Conservation (phyloP, 371 early-diverging fungal species). For the Amoeboaphelidium protococcarum region DNA sequence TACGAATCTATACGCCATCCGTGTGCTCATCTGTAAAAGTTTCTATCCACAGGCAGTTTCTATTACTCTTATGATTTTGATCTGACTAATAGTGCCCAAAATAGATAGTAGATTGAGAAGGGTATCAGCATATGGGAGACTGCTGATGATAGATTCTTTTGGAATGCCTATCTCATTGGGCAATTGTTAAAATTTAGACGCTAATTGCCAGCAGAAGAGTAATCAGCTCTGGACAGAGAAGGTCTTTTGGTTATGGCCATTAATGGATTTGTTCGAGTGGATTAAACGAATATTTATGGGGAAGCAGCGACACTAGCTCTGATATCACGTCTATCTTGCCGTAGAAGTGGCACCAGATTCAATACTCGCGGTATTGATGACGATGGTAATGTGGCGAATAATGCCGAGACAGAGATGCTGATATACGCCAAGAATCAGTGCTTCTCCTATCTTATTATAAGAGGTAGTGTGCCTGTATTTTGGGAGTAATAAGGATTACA, state of each 20-base stretch:
- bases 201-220: constrained; percentile 28
- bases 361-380: constrained; percentile 89
- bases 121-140: constrained; percentile 1
- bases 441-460: constrained; percentile 44
- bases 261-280: constrained; percentile 33
- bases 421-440: constrained; percentile 24
- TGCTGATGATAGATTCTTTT: constrained; percentile 28
- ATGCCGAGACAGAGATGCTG: constrained; percentile 74
- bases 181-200: constrained; percentile 43
- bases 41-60: constrained; percentile 17
- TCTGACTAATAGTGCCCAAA: constrained; percentile 9
- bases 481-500: constrained; percentile 84
- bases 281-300: constrained; percentile 13
- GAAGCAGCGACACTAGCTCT: constrained; percentile 31
- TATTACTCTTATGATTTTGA: constrained; percentile 16
- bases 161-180: constrained; percentile 60
- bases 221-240: constrained; percentile 31
- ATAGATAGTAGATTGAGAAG: constrained; percentile 1
- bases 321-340: constrained; percentile 72
- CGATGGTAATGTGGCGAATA: constrained; percentile 88
- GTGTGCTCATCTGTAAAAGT: constrained; percentile 13
- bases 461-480: constrained; percentile 78
- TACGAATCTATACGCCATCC: constrained; percentile 8
- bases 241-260: constrained; percentile 37
- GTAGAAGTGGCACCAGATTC: constrained; percentile 81